Base-by-base conservation (phyloP, 116 monocot genomes). In the Dioscorea cayenensis region DNA sequence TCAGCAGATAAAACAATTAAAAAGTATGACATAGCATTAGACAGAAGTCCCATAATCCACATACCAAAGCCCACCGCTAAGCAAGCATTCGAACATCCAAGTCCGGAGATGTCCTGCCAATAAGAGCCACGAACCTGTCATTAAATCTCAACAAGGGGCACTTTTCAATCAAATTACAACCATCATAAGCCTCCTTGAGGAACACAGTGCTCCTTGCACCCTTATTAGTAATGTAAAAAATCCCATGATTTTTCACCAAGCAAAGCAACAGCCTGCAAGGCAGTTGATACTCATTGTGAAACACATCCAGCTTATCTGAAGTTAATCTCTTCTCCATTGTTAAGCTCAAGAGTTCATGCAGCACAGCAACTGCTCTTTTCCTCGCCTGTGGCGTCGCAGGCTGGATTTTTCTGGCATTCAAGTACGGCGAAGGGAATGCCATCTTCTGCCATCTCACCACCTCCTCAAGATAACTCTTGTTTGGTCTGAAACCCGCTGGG, bases 161-260 rank as follows among this genome's bases (percentile, higher is more conserved):
- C 69, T 88, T 97, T 28, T 90, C 90, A 21, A 77, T 75, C 70
- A 97, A 76, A 25, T 84, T 61, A 25, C 63, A 29, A 4, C 86
- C 92, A 78, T 86, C 76, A 81, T 97, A 97, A 59, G 82, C 90
- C 74, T 97, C 93, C 75, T 97, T 97, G 35, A 97, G 81, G 27
- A 97, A 81, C 13, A 97, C 96, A 49, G 92, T 97, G 64, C 96
- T 97, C 68, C 80, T 69, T 7, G 73, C 84, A 13, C 96, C 96
- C 81, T 97, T 97, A 69, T 97, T 97, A 2, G 96, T 97, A 49
- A 97, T 85, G 60, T 97, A 97, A 80, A 97, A 97, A 5, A 92
- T 88, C 32, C 93, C 96, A 76, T 97, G 96, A 76, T 97, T 90
- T 80, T 97, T 97, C n/a, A 97, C 90, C 84, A 97, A 76, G 72